Base-by-base conservation (phyloP, 2,329 filamentous ascomycete species). In the Aspergillus brunneoviolaceus region DNA sequence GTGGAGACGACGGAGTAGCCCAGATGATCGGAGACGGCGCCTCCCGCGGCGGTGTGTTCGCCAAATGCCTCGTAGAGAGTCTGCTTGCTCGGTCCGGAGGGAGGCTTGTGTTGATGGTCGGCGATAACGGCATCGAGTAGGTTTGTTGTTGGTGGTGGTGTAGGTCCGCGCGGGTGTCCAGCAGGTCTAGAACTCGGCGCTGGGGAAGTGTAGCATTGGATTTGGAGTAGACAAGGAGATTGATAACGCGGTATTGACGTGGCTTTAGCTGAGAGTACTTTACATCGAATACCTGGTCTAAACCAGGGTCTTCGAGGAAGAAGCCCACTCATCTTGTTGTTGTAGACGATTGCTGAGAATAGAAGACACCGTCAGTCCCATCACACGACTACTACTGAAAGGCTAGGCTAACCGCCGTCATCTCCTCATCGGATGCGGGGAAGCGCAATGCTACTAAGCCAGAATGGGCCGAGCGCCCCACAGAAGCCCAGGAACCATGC, bases 61-160 rank as follows among this genome's bases (percentile, higher is more conserved):
- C 70, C 64, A 60, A 80, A 75, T 10, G 72, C 58, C 9, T 65
- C 60, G 49, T 74, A 69, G 39, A 81, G 60, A 19, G 62, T 62
- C 12, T 67, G 45, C 55, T 75, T 75, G 51, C 64, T 69, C 59
- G 81, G 81, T 4, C 68, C 68, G 7, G 70, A 63, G 59, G 82
- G 79, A 12, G 75, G 70, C 16, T 45, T 16, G 7, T 19, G 16
- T 2, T 19, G 14, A 16, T 45, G 5, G 39, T 16, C 16, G 39
- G 39, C 14, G 16, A 19, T 16, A 5, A 19, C 5, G 6, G 39
- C 39, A 0, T 45, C 39, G 7, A 45, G 39, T 14, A 7, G 39
- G 12, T 35, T 16, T 45, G 14, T 45, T 45, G 16, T 7, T 16
- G 39, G 16, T 19, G 39, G 33, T 5, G 33, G 5, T 5, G 23